A percentile compares a stretch with the other conserved stretches of the same genome.
phyloP scores from a whole-genome alignment of 208 protist genomes.

The Leishmania gerbilli region DNA sequence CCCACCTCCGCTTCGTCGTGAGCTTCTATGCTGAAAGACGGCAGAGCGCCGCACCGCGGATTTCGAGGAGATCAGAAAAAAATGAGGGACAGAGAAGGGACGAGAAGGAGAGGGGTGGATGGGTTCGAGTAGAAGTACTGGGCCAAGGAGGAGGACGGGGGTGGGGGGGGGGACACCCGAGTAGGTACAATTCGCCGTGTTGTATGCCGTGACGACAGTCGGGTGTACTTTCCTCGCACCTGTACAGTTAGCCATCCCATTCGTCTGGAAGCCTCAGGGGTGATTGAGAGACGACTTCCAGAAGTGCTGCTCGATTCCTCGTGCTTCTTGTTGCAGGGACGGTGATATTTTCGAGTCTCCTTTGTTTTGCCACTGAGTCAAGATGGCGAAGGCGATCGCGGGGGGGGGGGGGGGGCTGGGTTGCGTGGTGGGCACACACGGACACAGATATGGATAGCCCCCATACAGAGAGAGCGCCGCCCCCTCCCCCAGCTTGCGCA shows the following conservation, averaged over 20 bases:
- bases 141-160: no score
- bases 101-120: background rate
- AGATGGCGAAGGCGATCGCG: background rate
- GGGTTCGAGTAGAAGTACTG: no score
- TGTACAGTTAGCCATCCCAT: background rate
- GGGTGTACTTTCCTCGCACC: background rate
- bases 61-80: background rate
- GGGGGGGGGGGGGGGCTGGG: no score
- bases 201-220: background rate
- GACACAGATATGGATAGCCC: background rate
- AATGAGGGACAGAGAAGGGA: background rate
- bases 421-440: background rate
- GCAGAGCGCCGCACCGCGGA: background rate
- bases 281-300: background rate
- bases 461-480: background rate
- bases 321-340: background rate
- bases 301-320: background rate
- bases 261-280: background rate
- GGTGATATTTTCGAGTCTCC: background rate
- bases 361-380: background rate
- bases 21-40: background rate
- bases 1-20: background rate
- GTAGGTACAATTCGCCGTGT: background rate
- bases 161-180: no score
- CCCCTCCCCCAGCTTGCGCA: background rate